These are phyloP conservation scores for Penstemon newberryi DNA, from an alignment of 257 asterid species.

Conservation along the genomic window DNA sequence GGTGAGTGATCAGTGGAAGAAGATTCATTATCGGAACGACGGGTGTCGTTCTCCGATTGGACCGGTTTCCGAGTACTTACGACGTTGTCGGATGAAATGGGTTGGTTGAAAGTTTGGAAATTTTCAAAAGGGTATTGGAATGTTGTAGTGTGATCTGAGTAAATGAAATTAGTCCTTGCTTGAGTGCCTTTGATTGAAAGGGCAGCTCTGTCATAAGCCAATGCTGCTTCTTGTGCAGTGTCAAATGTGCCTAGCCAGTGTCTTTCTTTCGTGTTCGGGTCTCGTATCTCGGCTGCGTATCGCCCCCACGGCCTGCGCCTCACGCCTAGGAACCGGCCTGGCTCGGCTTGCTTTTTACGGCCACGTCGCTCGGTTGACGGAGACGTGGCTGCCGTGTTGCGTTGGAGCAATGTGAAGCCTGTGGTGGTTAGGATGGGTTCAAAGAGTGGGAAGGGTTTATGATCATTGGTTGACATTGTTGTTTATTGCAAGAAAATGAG, in stretches of 20 bases:
- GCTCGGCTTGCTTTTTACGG: slow-evolving; percentile 72
- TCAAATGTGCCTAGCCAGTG: slow-evolving; percentile 98
- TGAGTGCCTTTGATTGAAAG: slow-evolving; percentile 85
- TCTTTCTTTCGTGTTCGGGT: slow-evolving; percentile 88
- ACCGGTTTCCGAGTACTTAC: neutral
- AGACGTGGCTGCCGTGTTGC: slow-evolving; percentile 67
- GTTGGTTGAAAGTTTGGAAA: slow-evolving; percentile 31
- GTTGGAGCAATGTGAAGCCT: slow-evolving; percentile 75
- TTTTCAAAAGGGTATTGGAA: slow-evolving; percentile 43
- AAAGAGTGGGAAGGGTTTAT: slow-evolving; percentile 55
- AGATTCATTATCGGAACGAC: slow-evolving; percentile 35
- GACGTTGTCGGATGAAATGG: neutral
- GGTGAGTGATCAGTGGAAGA: slow-evolving; percentile 42
- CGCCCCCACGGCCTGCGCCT: slow-evolving; percentile 97
- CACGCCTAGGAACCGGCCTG: slow-evolving; percentile 87
- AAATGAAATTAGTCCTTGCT: slow-evolving; percentile 84
- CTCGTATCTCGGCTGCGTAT: slow-evolving; percentile 91
- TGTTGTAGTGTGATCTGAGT: slow-evolving; percentile 46
- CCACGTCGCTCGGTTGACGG: slow-evolving; percentile 75
- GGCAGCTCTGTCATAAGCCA: slow-evolving; percentile 95
- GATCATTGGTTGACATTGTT: slow-evolving; percentile 41
- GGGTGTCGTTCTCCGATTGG: slow-evolving; percentile 33
- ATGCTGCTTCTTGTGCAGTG: slow-evolving; percentile 96
- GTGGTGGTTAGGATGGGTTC: slow-evolving; percentile 80
- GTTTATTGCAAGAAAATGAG: slow-evolving; percentile 2